phyloP scores from a whole-genome alignment of 225 moss, liverwort and hornwort genomes.

The Physcomitrium patens region DNA sequence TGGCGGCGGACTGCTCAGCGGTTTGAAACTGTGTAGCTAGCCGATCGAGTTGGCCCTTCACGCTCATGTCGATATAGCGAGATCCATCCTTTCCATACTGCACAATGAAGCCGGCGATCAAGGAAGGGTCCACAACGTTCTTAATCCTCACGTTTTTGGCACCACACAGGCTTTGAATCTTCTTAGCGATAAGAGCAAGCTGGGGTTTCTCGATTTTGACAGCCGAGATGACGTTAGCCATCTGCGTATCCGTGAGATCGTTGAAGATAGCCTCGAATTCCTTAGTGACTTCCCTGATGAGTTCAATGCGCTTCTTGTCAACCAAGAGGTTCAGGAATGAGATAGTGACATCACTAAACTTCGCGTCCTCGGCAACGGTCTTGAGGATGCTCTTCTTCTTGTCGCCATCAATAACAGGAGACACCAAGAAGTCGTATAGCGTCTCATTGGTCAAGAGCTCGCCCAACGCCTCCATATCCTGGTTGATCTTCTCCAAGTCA shows the following conservation, averaged over 20 bases:
- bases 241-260: slow-evolving; percentile 79
- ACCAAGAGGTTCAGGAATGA: slow-evolving; percentile 74
- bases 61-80: slow-evolving; percentile 93
- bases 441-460: slow-evolving; percentile 80
- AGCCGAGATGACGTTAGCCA: slow-evolving; percentile 90
- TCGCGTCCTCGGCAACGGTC: slow-evolving; percentile 79
- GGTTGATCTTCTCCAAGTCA: slow-evolving; percentile 72
- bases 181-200: slow-evolving; percentile 94
- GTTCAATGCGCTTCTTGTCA: slow-evolving; percentile 81
- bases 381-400: slow-evolving; percentile 94
- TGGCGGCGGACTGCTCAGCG: slow-evolving; percentile 82
- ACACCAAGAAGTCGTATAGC: slow-evolving; percentile 78
- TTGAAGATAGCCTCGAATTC: slow-evolving; percentile 83
- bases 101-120: slow-evolving; percentile 92
- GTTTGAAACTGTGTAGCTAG: slow-evolving; percentile 76
- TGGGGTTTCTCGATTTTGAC: slow-evolving; percentile 97
- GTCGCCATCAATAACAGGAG: slow-evolving; percentile 74
- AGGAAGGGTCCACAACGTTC: slow-evolving; percentile 83
- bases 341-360: slow-evolving; percentile 68
- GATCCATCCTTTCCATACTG: slow-evolving; percentile 98
- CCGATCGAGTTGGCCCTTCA: slow-evolving; percentile 93
- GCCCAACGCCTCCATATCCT: slow-evolving; percentile 67
- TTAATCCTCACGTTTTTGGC: slow-evolving; percentile 95
- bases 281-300: slow-evolving; percentile 76
- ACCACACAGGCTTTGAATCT: slow-evolving; percentile 86